Evolutionary conservation across 176 grass and related monocot genomes (phyloP).

Genomic region (Coix lacrymajobi): DNA sequence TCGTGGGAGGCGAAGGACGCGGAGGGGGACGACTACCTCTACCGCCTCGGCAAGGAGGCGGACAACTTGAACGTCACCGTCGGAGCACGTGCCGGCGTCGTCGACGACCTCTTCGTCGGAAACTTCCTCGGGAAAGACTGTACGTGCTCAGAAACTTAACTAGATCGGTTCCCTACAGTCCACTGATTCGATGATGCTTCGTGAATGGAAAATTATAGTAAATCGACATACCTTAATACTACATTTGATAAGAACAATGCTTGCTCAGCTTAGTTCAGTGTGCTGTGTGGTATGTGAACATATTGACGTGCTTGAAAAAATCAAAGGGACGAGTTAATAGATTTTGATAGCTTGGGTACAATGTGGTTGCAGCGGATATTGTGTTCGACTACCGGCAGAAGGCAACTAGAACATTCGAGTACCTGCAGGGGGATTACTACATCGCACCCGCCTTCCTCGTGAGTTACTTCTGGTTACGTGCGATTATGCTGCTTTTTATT

Average conservation of each 20-base stretch:
- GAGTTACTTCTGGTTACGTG: constrained; percentile 26
- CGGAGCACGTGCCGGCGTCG: constrained; percentile 56
- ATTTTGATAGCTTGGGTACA: neutral
- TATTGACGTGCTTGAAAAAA: neutral
- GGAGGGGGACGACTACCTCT: constrained; percentile 76
- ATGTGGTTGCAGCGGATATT: constrained; percentile 70
- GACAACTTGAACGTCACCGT: constrained; percentile 91
- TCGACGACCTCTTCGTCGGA: constrained; percentile 83
- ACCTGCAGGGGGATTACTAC: constrained; percentile 90
- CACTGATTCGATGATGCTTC: neutral
- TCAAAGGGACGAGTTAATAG: neutral
- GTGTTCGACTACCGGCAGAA: constrained; percentile 96
- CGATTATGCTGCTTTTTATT: neutral
- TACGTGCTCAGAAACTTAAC: neutral
- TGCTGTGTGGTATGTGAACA: neutral
- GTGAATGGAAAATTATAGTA: neutral
- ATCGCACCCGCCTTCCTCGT: constrained; percentile 84
- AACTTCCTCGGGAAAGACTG: constrained; percentile 88
- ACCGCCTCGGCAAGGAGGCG: constrained; percentile 76
- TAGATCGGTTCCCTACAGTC: neutral
- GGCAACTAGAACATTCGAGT: constrained; percentile 79
- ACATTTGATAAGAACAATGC: neutral
- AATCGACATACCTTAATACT: neutral
- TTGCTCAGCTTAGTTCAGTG: neutral
- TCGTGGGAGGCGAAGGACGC: constrained; percentile 74